A percentile compares a stretch with the other conserved stretches of the same genome.
phyloP scores from a whole-genome alignment of 352 stramenopile genomes.

The Globisporangium apiculatum region DNA sequence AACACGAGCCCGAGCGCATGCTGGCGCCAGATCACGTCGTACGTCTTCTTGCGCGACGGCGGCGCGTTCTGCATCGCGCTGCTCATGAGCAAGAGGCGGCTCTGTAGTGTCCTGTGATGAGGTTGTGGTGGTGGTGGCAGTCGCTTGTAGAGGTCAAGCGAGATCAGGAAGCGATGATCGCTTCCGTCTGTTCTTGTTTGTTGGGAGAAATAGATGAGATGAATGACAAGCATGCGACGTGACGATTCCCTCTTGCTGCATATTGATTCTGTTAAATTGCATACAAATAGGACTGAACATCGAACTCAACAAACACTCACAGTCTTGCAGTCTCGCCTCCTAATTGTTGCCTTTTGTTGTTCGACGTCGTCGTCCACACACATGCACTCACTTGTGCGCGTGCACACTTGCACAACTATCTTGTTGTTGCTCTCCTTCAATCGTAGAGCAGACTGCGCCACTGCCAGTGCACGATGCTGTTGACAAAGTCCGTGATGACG shows the following conservation, averaged over 20 bases:
- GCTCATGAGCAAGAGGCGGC: not conserved
- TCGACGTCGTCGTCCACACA: no score
- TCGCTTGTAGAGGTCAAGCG: no score
- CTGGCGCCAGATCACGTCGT: slow-evolving; percentile 57
- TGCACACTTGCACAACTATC: not conserved
- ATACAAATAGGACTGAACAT: no score
- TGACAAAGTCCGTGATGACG: slow-evolving; percentile 82
- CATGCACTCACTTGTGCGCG: not conserved
- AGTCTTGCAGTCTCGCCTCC: no score
- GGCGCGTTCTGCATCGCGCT: slow-evolving; percentile 4
- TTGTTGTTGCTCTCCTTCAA: slow-evolving; percentile 21
- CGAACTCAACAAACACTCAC: no score
- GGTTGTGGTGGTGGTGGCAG: not conserved
- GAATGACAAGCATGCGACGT: no score
- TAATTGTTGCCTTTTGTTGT: no score
- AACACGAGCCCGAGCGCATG: slow-evolving; percentile 58
- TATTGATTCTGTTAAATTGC: no score
- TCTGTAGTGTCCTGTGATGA: not conserved
- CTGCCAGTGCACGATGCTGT: slow-evolving; percentile 85
- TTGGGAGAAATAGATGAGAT: no score
- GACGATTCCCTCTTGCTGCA: no score
- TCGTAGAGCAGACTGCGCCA: slow-evolving; percentile 84
- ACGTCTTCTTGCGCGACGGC: slow-evolving; percentile 12
- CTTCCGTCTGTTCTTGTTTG: no score
- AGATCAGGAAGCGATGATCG: no score